Evolutionary conservation across 192 early-diverging fungal species (phyloP), one percentile per base, ranked within the genome.

Genomic region (Backusella morwellensis): DNA sequence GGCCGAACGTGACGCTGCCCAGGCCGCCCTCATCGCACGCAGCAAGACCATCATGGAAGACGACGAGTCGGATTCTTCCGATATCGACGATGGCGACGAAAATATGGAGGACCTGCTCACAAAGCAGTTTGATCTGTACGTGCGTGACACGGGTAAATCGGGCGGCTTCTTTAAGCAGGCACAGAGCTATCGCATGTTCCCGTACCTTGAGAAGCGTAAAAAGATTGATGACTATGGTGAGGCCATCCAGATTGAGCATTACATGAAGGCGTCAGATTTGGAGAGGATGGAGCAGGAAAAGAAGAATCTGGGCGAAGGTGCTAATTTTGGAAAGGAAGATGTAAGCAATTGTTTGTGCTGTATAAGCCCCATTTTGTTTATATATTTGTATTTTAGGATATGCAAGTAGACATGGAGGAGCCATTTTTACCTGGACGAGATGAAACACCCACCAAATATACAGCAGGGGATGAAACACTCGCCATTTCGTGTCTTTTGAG

Each of bases 121-220:
- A 11, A 85, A 42, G 0, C 91, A 92, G 63, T 94, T 87, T 73
- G 97, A 99, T 80, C 86, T 97, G 35, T 94, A 96, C 75, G 89
- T 97, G 70, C 90, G 91, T 75, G 96, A 96, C 56, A 88, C 88
- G 3, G 89, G 85, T 14, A 87, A 88, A 52, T 90, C 88, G 38
- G 91, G 91, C 38, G 91, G 90, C 1, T 90, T 93, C 73, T 93
- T 95, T 78, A 90, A 93, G 67, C 92, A 95, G 76, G 86, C 87
- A 21, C 94, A 92, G 80, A 95, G 90, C 83, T 91, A 88, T 82
- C 91, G 88, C 70, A 92, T 90, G 97, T 99, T 96, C 78, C 98
- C 98, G 0, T 93, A 91, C 70, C 82, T 86, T 11, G 97, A 98
- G 72, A 86, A 88, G 59, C 87, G 92, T 72, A 93, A 93, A 66